A percentile compares a stretch with the other conserved stretches of the same genome.
Evolutionary conservation across 352 stramenopile genomes (phyloP).

Genomic region (Globisporangium irregulare): DNA sequence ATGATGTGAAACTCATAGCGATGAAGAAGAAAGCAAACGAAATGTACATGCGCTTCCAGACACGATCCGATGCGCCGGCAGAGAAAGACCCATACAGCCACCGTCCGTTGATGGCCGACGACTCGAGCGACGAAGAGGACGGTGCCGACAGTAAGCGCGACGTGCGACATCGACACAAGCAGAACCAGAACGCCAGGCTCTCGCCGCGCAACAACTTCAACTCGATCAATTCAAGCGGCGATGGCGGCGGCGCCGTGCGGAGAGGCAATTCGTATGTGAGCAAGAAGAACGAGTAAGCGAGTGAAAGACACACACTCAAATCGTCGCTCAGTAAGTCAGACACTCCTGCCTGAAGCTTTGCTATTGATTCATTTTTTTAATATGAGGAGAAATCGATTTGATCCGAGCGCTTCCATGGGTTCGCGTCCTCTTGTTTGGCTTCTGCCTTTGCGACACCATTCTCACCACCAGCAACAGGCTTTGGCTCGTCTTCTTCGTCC

Average conservation of each 20-base stretch:
- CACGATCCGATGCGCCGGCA: conserved; percentile 42
- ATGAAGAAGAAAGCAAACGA: conserved; percentile 82
- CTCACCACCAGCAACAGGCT: conserved; percentile 6
- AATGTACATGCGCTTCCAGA: conserved; percentile 84
- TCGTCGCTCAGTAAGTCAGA: neutral
- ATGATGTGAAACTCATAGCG: conserved; percentile 23
- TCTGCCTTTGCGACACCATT: conserved; percentile 5
- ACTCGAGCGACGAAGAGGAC: conserved; percentile 75
- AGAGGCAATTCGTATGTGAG: conserved; percentile 27
- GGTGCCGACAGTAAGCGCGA: conserved; percentile 25
- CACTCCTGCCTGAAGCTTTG: neutral
- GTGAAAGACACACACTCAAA: neutral
- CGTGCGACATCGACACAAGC: conserved; percentile 39
- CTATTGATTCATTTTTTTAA: conserved; percentile 22
- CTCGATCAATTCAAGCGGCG: conserved; percentile 6
- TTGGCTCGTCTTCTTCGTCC: conserved; percentile 35
- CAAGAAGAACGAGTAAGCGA: conserved; percentile 59
- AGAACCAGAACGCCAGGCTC: conserved; percentile 20
- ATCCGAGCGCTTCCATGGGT: conserved; percentile 63
- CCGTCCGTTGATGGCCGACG: conserved; percentile 63
- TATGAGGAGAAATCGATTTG: conserved; percentile 69
- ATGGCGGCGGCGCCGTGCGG: conserved; percentile 15
- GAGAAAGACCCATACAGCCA: conserved; percentile 69
- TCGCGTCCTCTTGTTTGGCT: conserved; percentile 22
- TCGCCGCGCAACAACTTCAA: conserved; percentile 20